Evolutionary conservation across 345 rosid genomes (phyloP).

Genomic region (Diplotaxis tenuifolia): DNA sequence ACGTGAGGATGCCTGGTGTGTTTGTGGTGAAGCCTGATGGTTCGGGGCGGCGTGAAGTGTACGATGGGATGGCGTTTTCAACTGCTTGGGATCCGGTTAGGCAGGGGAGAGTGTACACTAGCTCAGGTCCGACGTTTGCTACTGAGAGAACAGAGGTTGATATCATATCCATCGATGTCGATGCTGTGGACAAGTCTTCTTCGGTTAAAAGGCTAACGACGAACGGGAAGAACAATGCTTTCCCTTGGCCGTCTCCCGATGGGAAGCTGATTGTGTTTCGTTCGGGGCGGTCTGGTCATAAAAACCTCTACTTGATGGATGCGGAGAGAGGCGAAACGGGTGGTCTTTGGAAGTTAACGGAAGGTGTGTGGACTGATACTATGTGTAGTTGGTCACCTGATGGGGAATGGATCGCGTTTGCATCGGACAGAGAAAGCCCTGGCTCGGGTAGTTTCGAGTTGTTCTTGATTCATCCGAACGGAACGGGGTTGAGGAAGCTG

Average conservation of each 20-base stretch:
- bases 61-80: constrained; percentile 53
- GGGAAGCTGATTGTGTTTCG: constrained; percentile 77
- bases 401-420: constrained; percentile 73
- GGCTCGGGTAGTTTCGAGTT: constrained; percentile 73
- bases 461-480: constrained; percentile 73
- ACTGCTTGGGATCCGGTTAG: constrained; percentile 79
- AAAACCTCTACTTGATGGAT: constrained; percentile 83
- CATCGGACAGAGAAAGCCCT: constrained; percentile 72
- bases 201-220: constrained; percentile 56
- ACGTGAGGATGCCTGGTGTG: constrained; percentile 70
- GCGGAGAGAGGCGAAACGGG: constrained; percentile 54
- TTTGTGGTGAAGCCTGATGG: constrained; percentile 82
- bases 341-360: constrained; percentile 57
- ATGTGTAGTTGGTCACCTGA: constrained; percentile 87
- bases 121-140: constrained; percentile 75
- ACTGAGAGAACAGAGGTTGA: constrained; percentile 66
- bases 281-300: constrained; percentile 75
- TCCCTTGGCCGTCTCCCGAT: constrained; percentile 80
- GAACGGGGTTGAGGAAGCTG: constrained; percentile 69
- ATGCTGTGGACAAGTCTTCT: constrained; percentile 32
- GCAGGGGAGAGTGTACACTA: constrained; percentile 58
- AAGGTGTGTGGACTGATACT: constrained; percentile 81
- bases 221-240: constrained; percentile 76
- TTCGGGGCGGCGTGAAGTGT: constrained; percentile 55
- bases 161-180: constrained; percentile 57